Percentiles rank a stretch among this genome's conserved stretches.
Evolutionary conservation across 371 early-diverging fungal species (phyloP).

Genomic region (Mortierella sp.): DNA sequence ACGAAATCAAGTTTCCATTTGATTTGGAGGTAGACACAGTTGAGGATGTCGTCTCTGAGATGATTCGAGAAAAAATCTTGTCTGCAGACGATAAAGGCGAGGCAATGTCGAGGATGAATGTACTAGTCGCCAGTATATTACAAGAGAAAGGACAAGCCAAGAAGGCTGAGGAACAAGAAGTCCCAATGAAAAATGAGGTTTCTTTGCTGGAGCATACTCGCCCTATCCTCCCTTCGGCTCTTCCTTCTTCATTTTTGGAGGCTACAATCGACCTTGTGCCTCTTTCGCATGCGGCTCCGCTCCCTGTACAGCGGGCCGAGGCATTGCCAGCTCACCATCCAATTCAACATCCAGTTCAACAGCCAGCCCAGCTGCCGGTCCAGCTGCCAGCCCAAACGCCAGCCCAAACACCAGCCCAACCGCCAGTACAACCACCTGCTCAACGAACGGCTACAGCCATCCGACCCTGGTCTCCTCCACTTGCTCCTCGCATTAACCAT

Average conservation of each 20-base stretch:
- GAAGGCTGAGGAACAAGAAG: conserved; percentile 6
- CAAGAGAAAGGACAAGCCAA: conserved; percentile 19
- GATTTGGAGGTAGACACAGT: conserved; percentile 76
- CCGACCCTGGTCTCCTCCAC: not conserved
- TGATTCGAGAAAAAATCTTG: conserved; percentile 61
- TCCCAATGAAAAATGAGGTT: not conserved
- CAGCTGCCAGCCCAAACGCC: not conserved
- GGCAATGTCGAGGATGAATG: conserved; percentile 47
- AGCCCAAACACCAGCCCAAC: not conserved
- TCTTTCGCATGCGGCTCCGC: not conserved
- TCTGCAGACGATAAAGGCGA: conserved; percentile 52
- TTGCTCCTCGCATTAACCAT: not conserved
- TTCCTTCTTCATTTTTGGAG: not conserved
- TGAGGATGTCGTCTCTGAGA: conserved; percentile 77
- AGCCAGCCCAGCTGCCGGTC: not conserved
- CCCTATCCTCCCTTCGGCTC: not conserved
- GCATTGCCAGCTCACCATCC: not conserved
- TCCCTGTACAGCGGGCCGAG: not conserved
- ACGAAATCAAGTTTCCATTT: conserved; percentile 82
- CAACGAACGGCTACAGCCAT: not conserved
- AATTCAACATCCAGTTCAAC: not conserved
- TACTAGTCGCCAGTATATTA: conserved; percentile 23
- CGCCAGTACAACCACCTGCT: not conserved
- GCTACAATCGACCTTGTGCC: not conserved
- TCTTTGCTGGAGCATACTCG: not conserved